Evolutionary conservation across 139 green algal species (phyloP).

Genomic region (Tetradesmus obliquus): DNA sequence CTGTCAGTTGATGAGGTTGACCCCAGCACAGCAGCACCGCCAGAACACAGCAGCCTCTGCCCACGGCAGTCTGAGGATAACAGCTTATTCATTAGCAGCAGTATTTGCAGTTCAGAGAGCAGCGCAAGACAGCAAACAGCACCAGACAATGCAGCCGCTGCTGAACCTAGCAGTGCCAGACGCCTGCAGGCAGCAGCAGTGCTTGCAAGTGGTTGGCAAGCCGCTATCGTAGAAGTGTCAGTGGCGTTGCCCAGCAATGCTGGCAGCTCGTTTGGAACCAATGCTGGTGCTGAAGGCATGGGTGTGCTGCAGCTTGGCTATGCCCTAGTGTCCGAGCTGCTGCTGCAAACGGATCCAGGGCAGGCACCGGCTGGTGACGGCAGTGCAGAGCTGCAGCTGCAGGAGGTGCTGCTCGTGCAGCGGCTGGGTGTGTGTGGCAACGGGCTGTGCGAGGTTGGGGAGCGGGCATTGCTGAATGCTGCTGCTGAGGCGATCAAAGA

Average conservation of each 20-base stretch:
- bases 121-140: background rate
- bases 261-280: background rate
- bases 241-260: background rate
- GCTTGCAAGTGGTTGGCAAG: background rate
- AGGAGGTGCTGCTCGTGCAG: slow-evolving; percentile 22
- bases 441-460: slow-evolving; percentile 68
- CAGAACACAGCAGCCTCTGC: background rate
- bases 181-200: background rate
- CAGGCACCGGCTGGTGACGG: background rate
- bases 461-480: slow-evolving; percentile 34
- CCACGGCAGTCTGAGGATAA: background rate
- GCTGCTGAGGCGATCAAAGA: background rate
- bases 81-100: background rate
- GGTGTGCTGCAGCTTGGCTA: background rate
- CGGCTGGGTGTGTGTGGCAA: slow-evolving; percentile 65
- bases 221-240: background rate
- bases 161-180: background rate
- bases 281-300: background rate
- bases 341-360: background rate
- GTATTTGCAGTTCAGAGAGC: background rate
- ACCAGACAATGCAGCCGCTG: background rate
- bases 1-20: background rate
- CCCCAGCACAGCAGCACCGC: background rate
- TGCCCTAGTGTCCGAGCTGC: background rate
- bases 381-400: slow-evolving; percentile 8